Base-by-base conservation (phyloP, 495 filamentous ascomycete genomes). In the Hypoxylon lienhwacheense region DNA sequence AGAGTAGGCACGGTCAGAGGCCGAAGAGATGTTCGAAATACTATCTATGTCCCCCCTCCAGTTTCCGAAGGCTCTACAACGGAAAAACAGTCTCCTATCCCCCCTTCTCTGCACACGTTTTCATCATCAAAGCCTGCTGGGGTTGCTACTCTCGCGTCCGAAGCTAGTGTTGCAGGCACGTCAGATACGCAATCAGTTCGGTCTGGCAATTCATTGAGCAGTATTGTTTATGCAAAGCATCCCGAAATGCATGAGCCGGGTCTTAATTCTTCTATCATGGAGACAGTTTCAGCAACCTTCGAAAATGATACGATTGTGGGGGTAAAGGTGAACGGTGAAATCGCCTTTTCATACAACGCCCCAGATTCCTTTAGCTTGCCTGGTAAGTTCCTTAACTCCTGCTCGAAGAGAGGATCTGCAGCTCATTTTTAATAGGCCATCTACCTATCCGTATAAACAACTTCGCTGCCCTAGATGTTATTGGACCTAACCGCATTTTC, bases 181-280 rank as follows among this genome's bases (percentile, higher is more conserved):
- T 96, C 91, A 3, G 95, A 97, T 65, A 95, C 90, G 6, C 90
- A 89, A 29, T 97, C 93, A 11, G 85, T 97, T 47, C 85, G 90
- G 35, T 99, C 95, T 11, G 86, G 86, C 5, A 87, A 89, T 40
- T 96, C 92, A 1, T 67, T 89, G 24, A 85, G 83, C 31, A 87
- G 83, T 46, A 73, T 81, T 22, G 66, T 77, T 7, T 71, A 70
- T 8, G 74, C 84, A 7, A 82, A 82, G 54, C 95, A 99, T 66
- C 86, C 90, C 0, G 90, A 97, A 10, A 80, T 97, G 68, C 80
- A 85, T 45, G 80, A 84, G 32, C 79, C 85, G 7, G 95, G 95
- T 5, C 71, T 99, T 29, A 95, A 91, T 63, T 85, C 90, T 4
- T 97, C 95, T 6, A 76, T 97, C 37, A 85, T 97, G 47, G 95